These are phyloP conservation scores for Acanthochlamys bracteata DNA, from an alignment of 106 monocot species.

Conservation along the genomic window DNA sequence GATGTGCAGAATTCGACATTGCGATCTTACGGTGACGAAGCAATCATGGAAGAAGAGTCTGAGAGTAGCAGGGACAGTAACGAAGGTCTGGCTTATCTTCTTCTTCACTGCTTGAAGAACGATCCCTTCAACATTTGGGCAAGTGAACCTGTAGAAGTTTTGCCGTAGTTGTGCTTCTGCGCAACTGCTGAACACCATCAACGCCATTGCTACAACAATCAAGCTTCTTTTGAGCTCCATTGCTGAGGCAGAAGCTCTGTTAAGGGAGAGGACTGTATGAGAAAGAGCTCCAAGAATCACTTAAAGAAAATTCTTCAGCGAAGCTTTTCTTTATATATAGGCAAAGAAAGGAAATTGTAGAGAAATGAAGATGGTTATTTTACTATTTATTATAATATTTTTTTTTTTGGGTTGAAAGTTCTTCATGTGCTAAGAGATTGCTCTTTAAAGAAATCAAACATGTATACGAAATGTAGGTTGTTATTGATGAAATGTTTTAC, in stretches of 20 bases:
- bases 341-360: no score
- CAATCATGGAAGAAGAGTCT: slow-evolving; percentile 59
- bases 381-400: no score
- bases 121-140: slow-evolving; percentile 38
- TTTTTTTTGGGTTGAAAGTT: no score
- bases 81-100: slow-evolving; percentile 41
- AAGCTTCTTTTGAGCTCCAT: slow-evolving; percentile 12
- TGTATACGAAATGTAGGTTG: no score
- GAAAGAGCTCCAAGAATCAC: background rate
- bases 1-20: background rate
- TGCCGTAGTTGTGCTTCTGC: slow-evolving; percentile 14
- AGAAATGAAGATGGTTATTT: no score
- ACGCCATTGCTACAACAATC: background rate
- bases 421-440: no score
- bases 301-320: background rate
- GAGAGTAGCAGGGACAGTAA: slow-evolving; percentile 47
- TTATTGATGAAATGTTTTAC: no score
- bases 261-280: background rate
- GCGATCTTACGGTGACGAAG: slow-evolving; percentile 29
- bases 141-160: slow-evolving; percentile 31
- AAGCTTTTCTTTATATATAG: no score
- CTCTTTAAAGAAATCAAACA: no score
- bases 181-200: background rate
- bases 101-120: slow-evolving; percentile 27
- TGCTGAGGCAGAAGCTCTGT: background rate